Evolutionary conservation across 2,329 filamentous ascomycete genomes (phyloP), one percentile per base, ranked within the genome.

Genomic region (Didymella segeticola): DNA sequence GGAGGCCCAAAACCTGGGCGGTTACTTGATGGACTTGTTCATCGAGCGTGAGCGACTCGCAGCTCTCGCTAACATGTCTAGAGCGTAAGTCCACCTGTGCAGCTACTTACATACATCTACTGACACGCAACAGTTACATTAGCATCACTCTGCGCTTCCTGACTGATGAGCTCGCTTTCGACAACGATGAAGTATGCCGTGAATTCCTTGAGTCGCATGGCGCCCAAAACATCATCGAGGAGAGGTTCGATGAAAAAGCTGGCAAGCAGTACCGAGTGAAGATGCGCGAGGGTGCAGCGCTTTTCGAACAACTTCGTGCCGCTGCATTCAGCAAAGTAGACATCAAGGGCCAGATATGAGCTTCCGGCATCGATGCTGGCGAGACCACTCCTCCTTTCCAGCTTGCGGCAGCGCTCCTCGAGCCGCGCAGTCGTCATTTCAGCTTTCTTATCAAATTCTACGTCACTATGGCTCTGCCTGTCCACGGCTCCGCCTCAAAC

Each of bases 21-120:
- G 90, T 66, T 98, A 98, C 78, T 85, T 99, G 45, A 96, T 99
- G 90, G 95, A 99, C 80, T 97, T 96, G 91, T 98, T 99, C 80
- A 89, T 98, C 74, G 88, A 88, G 69, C 88, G 95, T 72, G 93
- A 99, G 80, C 90, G 95, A 68, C 85, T 99, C 63, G 88, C 89
- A 71, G 95, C 95, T 62, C 80, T 99, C 72, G 89, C 91, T 75
- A 91, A 89, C 74, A 95, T 99, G 66, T 96, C 92, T 85, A 96
- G 85, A 90, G 87, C 90, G 95, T 99, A 80, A 81, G 93, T 86
- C 2, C 19, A n/a, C n/a, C 11, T 20, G 12, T 22, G 25, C 1
- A 10, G 4, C 4, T 7, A 22, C 25, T 9, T 14, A 8, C 1
- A 25, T 10, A 30, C 4, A n/a, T 20, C 23, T 67, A 66, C 83